A percentile compares a stretch with the other conserved stretches of the same genome.
These are phyloP conservation scores for Thermothielavioides terrestris DNA, from an alignment of 495 filamentous ascomycete genomes.

Conservation along the genomic window DNA sequence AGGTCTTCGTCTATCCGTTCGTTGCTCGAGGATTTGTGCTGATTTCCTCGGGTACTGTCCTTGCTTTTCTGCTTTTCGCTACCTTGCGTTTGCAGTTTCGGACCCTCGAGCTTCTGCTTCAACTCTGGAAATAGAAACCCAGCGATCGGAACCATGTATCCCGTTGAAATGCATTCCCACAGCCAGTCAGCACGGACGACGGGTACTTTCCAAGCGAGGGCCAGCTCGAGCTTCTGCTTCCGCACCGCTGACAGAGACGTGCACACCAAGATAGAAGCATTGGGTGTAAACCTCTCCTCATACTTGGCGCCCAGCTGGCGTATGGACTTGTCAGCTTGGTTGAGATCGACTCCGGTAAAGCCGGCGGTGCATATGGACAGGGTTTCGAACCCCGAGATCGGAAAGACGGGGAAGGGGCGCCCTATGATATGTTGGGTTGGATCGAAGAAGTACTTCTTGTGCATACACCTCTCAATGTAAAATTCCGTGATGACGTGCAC, in stretches of 20 bases:
- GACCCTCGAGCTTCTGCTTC: constrained; percentile 16
- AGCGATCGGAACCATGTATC: constrained; percentile 31
- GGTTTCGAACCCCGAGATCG: constrained; percentile 56
- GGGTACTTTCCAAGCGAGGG: constrained; percentile 62
- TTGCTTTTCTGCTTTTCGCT: background rate
- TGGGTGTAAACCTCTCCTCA: constrained; percentile 59
- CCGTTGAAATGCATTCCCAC: constrained; percentile 59
- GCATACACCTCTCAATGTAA: constrained; percentile 84
- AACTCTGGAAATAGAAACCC: constrained; percentile 30
- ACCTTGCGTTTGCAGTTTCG: background rate
- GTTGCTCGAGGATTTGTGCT: background rate
- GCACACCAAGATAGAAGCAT: constrained; percentile 62
- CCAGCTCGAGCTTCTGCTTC: constrained; percentile 69
- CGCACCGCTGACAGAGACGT: constrained; percentile 45
- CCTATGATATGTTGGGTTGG: constrained; percentile 65
- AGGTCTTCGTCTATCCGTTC: constrained; percentile 16
- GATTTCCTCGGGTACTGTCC: constrained; percentile 6
- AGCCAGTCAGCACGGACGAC: constrained; percentile 76
- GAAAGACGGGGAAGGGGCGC: constrained; percentile 61
- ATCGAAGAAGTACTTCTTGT: constrained; percentile 58
- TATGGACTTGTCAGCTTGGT: constrained; percentile 71
- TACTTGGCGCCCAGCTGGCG: constrained; percentile 69
- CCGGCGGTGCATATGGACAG: constrained; percentile 71
- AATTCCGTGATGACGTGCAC: constrained; percentile 68
- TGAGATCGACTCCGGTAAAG: constrained; percentile 74